Base-by-base conservation (phyloP, 2,329 filamentous ascomycete genomes). In the Penicillium sp. region DNA sequence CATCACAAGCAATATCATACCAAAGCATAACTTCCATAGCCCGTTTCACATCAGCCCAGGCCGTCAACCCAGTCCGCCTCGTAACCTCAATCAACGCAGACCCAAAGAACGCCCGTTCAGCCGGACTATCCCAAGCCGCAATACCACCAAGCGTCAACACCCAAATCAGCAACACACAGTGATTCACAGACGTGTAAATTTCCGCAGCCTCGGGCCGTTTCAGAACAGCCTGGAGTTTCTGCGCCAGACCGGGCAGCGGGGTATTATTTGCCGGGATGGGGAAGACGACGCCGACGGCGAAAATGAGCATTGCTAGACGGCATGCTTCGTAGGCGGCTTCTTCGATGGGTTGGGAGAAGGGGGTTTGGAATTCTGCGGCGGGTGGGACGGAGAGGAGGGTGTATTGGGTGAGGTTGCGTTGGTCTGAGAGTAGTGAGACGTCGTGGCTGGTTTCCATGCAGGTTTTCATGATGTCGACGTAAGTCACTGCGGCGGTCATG, bases 341-440 rank as follows among this genome's bases (percentile, higher is more conserved):
- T 1, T 71, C 66, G 1, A 65, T 67, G 12, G 67, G 65, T 22
- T 70, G 61, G 1, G 68, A 54, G 62, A 67, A 66, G 44, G 58
- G 53, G 10, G 62, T 55, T 5, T 58, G 24, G 4, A 73, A 60
- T 13, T 72, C 59, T n/a, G 67, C 59, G 38, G 67, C 68, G 1
- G 75, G 63, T 6, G 72, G 69, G 4, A 80, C 62, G 5, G 66
- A 72, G 55, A 79, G 63, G 10, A 79, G 70, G 15, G 66, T 72
- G 49, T 77, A 73, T 58, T 80, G 76, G 30, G 78, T 71, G 4
- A 76, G 68, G 51, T 80, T 81, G 22, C 78, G 75, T 56, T 78
- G 73, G 62, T 81, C 78, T 22, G 70, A 62, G 6, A 79, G 61
- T 3, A 73, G 55, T 8, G 72, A 66, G 24, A 63, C 40, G 33